A percentile compares a stretch with the other conserved stretches of the same genome.
These are phyloP conservation scores for Dactylonectria macrodidyma DNA, from an alignment of 2,329 filamentous ascomycete genomes.

Conservation along the genomic window DNA sequence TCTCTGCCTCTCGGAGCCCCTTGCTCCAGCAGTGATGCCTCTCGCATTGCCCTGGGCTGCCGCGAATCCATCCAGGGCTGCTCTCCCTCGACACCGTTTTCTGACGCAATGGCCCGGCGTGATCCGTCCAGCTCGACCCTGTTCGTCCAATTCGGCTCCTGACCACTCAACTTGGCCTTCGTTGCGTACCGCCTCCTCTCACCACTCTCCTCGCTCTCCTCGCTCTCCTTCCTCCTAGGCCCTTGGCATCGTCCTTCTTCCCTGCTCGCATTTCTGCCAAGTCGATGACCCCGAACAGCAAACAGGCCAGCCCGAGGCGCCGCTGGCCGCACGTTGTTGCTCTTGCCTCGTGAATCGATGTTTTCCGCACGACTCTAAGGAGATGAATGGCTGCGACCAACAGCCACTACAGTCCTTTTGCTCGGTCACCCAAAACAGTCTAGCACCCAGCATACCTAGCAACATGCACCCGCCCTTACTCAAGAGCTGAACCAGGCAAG, in stretches of 20 bases:
- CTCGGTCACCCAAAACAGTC: not conserved
- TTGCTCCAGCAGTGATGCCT: not conserved
- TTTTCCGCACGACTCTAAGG: not conserved
- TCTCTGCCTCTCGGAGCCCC: not conserved
- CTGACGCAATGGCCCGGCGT: not conserved
- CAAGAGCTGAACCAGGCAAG: not conserved
- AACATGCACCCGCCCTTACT: not conserved
- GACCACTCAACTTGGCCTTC: not conserved
- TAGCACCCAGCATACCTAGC: not conserved
- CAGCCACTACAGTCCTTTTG: not conserved
- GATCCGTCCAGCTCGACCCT: not conserved
- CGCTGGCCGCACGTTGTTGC: not conserved
- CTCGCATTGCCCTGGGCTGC: too few species aligned
- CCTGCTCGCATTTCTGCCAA: not conserved
- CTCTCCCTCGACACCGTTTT: slow-evolving; percentile 2
- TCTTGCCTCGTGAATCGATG: not conserved
- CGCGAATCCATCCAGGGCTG: not conserved
- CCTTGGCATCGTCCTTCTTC: not conserved
- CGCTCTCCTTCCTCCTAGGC: not conserved
- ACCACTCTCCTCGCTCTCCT: not conserved
- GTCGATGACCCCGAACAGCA: not conserved
- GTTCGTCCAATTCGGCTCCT: not conserved
- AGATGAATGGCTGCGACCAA: not conserved
- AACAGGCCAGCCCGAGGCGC: not conserved
- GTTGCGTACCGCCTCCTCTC: not conserved